phyloP scores from a whole-genome alignment of 768 basidiomycete species.

The Kondoa subrosea region DNA sequence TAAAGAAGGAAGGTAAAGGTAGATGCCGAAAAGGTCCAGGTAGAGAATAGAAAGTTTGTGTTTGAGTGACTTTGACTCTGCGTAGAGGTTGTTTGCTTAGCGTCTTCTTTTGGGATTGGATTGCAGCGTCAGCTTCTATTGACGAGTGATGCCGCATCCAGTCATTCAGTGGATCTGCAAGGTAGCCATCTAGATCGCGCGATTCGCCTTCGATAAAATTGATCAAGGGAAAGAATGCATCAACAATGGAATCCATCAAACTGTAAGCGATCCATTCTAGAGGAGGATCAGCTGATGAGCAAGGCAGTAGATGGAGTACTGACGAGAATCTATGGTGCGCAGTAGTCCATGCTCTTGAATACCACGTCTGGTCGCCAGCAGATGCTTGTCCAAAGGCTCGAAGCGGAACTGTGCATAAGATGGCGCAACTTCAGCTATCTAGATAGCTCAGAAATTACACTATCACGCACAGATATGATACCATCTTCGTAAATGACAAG shows the following conservation, averaged over 20 bases:
- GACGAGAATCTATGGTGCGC: slow-evolving; percentile 56
- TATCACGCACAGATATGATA: slow-evolving; percentile 39
- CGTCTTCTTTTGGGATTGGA: too few relatives aligned
- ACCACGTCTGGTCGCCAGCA: slow-evolving; percentile 53
- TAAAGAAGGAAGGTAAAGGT: neutral
- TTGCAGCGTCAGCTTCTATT: neutral
- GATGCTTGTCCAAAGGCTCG: slow-evolving; percentile 73
- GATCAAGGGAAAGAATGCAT: slow-evolving; percentile 75
- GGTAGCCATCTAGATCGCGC: slow-evolving; percentile 53
- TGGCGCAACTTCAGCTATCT: neutral
- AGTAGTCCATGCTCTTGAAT: slow-evolving; percentile 49
- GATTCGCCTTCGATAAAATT: slow-evolving; percentile 67
- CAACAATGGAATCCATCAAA: slow-evolving; percentile 79
- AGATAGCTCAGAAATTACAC: neutral
- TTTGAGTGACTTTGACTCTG: neutral
- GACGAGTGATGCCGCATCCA: neutral
- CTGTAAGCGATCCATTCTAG: slow-evolving; percentile 95
- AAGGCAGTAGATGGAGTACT: slow-evolving; percentile 19
- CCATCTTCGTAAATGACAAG: slow-evolving; percentile 76
- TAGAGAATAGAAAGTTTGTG: neutral
- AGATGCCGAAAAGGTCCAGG: neutral
- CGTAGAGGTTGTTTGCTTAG: neutral
- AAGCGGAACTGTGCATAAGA: slow-evolving; percentile 56
- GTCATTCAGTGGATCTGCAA: slow-evolving; percentile 36
- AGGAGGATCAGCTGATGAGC: slow-evolving; percentile 10